Evolutionary conservation across 306 rosid species (phyloP), one percentile per base, ranked within the genome.

Genomic region (Cucurbita moschata): DNA sequence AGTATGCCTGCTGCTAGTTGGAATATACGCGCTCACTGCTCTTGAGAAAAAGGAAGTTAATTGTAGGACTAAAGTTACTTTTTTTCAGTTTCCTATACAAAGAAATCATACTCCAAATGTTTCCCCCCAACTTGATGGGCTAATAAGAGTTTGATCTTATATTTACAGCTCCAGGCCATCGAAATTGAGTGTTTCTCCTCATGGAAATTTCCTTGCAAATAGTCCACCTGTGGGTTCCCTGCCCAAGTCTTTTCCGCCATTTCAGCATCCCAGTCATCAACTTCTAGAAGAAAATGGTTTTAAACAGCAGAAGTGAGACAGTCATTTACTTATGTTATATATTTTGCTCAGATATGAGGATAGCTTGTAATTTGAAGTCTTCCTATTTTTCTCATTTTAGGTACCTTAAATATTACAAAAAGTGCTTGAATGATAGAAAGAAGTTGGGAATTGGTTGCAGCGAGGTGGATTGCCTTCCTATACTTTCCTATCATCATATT

Each of bases 231-330:
- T 94, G 71, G 99, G 97, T 79, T 94, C 99, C 59, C 63, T 88
- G 85, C 99, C 99, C n/a, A 94, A 91, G 80, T 85, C 99, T 47
- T 85, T 91, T 84, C 99, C 97, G 39, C 89, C 86, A 4, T 91
- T 94, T 83, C 97, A 94, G 96, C 99, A 94, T 82, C 97, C 99
- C 65, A 94, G 99, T 65, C 99, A 94, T 77, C 97, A 86, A 86
- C 99, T 94, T 76, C 81, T 91, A 75, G 96, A 89, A 86, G 97
- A 94, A 87, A 94, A 89, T 78, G 99, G 96, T 76, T 94, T 87
- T 82, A 88, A 88, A 84, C 97, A 94, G 63, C 99, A 94, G 74
- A 94, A 88, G 99, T 94, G 81, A 85, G 68, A 66, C 73, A 35
- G 30, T 77, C 70, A 79, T 66, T 74, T 57, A 67, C 73, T 15